phyloP scores from a whole-genome alignment of 306 rosid genomes.

The Vigna reflexopilosa region DNA sequence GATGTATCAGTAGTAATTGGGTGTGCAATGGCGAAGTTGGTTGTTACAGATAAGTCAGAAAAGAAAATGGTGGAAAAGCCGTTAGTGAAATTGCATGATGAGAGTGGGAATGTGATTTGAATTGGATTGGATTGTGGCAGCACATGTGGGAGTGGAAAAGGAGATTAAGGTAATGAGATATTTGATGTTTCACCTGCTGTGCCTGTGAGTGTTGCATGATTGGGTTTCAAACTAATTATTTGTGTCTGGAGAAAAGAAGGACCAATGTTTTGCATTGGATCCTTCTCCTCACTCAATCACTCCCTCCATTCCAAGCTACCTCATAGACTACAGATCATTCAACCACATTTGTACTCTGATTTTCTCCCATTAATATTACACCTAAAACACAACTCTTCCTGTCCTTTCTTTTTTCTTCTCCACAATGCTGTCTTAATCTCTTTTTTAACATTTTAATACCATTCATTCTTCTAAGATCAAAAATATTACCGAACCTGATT shows the following conservation, averaged over 20 bases:
- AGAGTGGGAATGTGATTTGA: not conserved
- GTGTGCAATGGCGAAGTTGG: slow-evolving; percentile 56
- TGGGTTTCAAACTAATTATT: not conserved
- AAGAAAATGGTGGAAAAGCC: slow-evolving; percentile 57
- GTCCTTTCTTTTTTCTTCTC: not conserved
- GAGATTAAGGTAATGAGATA: not conserved
- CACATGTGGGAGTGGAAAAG: not conserved
- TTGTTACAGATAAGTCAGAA: slow-evolving; percentile 35
- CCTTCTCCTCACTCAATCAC: not conserved
- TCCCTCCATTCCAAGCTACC: too few species aligned
- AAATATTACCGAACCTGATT: too few species aligned
- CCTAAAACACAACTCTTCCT: not conserved
- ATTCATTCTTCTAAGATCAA: too few species aligned
- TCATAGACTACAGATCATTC: not conserved
- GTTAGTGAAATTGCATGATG: slow-evolving; percentile 36
- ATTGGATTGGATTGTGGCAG: not conserved
- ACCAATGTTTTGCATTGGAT: slow-evolving; percentile 17
- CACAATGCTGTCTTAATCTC: not conserved
- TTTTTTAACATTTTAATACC: too few species aligned
- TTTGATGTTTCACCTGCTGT: slow-evolving; percentile 16
- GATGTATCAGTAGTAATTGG: not conserved
- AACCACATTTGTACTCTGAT: not conserved
- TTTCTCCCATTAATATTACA: not conserved
- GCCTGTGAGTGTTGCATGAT: not conserved
- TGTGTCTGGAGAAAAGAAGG: not conserved